Evolutionary conservation across 202 grass and related monocot genomes (phyloP).

Genomic region (Zizania palustris): DNA sequence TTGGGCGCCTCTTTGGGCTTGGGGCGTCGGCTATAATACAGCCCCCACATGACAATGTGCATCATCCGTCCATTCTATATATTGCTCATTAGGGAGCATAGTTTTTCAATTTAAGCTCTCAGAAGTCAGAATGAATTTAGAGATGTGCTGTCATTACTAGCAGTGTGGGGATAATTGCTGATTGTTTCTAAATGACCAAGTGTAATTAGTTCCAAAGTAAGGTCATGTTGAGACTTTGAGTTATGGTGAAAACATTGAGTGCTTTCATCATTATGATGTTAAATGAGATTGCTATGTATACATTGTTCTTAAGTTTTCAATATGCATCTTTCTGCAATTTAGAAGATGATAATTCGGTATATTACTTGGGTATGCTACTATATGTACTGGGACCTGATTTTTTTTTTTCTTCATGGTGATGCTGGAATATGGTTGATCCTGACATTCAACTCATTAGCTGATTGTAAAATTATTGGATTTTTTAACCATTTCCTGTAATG

Average conservation of each 20-base stretch:
- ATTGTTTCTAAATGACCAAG: conserved; percentile 10
- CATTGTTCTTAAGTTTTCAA: neutral
- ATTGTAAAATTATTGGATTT: neutral
- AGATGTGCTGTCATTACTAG: conserved; percentile 21
- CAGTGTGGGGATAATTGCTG: neutral
- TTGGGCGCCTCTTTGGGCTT: no score
- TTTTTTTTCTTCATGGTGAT: neutral
- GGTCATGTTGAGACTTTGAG: conserved; percentile 27
- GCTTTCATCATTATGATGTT: conserved; percentile 9
- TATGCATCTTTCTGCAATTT: neutral
- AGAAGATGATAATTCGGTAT: conserved; percentile 18
- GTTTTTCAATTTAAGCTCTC: conserved; percentile 15
- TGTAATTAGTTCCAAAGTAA: conserved; percentile 9
- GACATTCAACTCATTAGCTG: conserved; percentile 15
- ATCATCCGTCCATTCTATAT: neutral
- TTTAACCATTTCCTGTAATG: conserved; percentile 35
- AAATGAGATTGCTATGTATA: neutral
- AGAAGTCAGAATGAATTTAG: conserved; percentile 22
- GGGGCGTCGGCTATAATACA: no score
- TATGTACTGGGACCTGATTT: conserved; percentile 22
- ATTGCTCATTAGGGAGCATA: conserved; percentile 5
- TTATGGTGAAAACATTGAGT: conserved; percentile 1
- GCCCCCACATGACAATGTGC: no score
- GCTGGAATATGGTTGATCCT: conserved; percentile 9
- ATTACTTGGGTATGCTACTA: conserved; percentile 1